These are phyloP conservation scores for Ilyonectria sp. DNA, from an alignment of 2,329 filamentous ascomycete species.

Conservation along the genomic window DNA sequence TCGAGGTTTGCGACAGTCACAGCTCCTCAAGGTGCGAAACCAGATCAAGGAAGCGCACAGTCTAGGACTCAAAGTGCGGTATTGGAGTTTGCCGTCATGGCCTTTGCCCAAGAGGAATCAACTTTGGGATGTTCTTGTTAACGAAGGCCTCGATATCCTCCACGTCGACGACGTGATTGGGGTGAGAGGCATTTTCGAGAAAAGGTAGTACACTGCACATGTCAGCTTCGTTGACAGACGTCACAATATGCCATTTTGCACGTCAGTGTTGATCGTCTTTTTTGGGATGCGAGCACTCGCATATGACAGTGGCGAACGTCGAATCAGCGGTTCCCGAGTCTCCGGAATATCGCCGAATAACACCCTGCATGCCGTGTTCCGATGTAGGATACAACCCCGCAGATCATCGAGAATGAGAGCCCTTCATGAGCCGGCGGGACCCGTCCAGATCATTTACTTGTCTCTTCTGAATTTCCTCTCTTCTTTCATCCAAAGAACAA, in stretches of 20 bases:
- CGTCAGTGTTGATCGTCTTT: neutral
- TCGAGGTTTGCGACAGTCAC: slow-evolving; percentile 59
- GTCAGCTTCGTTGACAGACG: neutral
- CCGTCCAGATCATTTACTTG: neutral
- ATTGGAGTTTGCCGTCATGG: slow-evolving; percentile 74
- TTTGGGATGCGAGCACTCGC: neutral
- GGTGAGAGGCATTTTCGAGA: slow-evolving; percentile 35
- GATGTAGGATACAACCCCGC: slow-evolving; percentile 41
- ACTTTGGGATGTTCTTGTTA: slow-evolving; percentile 69
- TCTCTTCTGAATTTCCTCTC: neutral
- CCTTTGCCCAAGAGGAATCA: slow-evolving; percentile 67
- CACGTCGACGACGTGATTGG: slow-evolving; percentile 73
- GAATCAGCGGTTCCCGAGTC: slow-evolving; percentile 41
- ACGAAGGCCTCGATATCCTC: slow-evolving; percentile 72
- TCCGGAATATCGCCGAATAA: slow-evolving; percentile 49
- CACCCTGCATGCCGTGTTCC: slow-evolving; percentile 24
- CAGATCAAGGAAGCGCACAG: slow-evolving; percentile 67
- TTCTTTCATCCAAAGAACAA: slow-evolving; percentile 26
- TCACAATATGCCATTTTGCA: neutral
- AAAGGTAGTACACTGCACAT: slow-evolving; percentile 1
- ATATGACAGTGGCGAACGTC: slow-evolving; percentile 3
- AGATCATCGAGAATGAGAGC: slow-evolving; percentile 31
- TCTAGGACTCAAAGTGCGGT: slow-evolving; percentile 69
- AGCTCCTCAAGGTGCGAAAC: slow-evolving; percentile 59
- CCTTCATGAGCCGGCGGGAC: neutral